Conservation (phyloP, 352 stramenopile genomes). For the Phytophthora uliginosa region DNA sequence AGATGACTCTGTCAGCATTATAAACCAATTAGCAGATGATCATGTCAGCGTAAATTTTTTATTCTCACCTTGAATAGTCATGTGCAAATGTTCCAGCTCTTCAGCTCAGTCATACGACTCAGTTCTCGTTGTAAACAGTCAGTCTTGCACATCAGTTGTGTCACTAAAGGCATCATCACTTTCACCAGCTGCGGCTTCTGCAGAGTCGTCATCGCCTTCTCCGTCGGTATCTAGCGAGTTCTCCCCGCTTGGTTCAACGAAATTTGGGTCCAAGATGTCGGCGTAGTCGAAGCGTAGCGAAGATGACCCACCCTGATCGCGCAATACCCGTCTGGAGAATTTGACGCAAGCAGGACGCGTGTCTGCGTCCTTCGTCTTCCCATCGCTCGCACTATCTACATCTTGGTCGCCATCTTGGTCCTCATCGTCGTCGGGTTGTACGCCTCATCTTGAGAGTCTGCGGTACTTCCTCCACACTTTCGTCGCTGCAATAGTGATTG, state of each 20-base stretch:
- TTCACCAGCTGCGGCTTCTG: neutral
- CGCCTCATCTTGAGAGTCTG: neutral
- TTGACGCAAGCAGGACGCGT: neutral
- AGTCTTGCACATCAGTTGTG: neutral
- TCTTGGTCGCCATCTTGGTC: neutral
- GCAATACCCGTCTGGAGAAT: neutral
- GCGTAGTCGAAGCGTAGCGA: neutral
- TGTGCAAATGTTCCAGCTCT: neutral
- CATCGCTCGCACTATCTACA: neutral
- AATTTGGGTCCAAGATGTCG: neutral
- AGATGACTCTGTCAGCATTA: slow-evolving; percentile 19
- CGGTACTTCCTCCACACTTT: neutral
- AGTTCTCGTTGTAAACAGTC: neutral
- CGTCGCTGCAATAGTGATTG: neutral
- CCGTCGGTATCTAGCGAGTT: neutral
- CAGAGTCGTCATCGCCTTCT: slow-evolving; percentile 2
- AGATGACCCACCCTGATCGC: neutral
- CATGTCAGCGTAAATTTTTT: slow-evolving; percentile 2
- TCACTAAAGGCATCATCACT: slow-evolving; percentile 9
- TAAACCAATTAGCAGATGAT: slow-evolving; percentile 1
- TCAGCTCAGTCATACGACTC: neutral
- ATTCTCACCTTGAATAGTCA: slow-evolving; percentile 11
- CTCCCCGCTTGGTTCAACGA: neutral
- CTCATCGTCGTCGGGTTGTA: neutral
- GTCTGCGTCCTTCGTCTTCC: neutral